Base-by-base conservation (phyloP, 1,284 basidiomycete species). In the Cryptococcus floricola region DNA sequence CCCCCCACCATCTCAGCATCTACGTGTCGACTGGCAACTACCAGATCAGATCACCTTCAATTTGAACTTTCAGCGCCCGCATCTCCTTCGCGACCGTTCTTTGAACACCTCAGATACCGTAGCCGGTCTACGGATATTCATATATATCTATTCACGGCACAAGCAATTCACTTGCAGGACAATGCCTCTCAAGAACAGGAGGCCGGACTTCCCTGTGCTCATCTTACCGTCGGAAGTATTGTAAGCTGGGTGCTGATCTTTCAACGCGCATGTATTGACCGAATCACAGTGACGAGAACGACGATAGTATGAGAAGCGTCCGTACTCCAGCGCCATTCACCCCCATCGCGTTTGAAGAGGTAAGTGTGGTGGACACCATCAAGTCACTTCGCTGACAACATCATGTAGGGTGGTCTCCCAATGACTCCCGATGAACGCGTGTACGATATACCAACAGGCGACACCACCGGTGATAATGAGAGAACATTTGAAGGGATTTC, bases 401-500 rank as follows among this genome's bases (percentile, higher is more conserved):
- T 27, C 19, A 23, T 44, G 56, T 55, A 59, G 46, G 52, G 60
- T 44, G 56, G 62, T 28, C 47, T 66, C 50, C 63, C 68, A 19
- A 74, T 74, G 63, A 72, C 72, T 3, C 70, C 69, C 31, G 69
- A 71, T 48, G 67, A 64, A 18, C 63, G 65, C 31, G 52, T 59
- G 12, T 67, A 68, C 43, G 55, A 63, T 23, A 41, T 67, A 39
- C 41, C 62, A 8, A 50, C 61, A 27, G 25, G 60, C 10, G 55
- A 56, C 16, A 50, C 53, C 13, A 31, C 48, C 16, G 27, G 51
- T n/a, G 57, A 56, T 14, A 18, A 44, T 5, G 60, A 53, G 44
- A 19, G 50, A 37, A 23, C 38, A 12, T 39, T 42, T 16, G 50
- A 28, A 14, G 50, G 43, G 14, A 44, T 27, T 8, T n/a, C 18